phyloP scores from a whole-genome alignment of 768 basidiomycete species.

The Leccinellum luteum region DNA sequence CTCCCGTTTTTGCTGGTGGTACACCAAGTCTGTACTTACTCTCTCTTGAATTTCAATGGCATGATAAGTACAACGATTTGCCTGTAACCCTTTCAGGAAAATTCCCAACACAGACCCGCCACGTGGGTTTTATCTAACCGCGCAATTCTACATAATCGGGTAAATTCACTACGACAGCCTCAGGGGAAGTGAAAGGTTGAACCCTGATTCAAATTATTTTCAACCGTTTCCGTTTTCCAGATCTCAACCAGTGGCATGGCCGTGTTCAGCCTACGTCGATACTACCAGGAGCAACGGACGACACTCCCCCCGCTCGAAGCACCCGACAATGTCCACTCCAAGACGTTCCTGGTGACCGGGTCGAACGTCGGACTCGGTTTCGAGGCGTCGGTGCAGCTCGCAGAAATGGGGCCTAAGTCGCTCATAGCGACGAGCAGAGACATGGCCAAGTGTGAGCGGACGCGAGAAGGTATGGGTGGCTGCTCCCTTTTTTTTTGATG shows the following conservation, averaged over 20 bases:
- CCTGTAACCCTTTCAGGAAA: no score
- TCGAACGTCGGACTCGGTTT: constrained; percentile 42
- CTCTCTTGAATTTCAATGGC: no score
- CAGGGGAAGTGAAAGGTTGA: no score
- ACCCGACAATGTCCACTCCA: constrained; percentile 37
- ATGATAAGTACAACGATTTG: no score
- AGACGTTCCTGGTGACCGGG: constrained; percentile 46
- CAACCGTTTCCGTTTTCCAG: no score
- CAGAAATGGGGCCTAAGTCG: constrained; percentile 28
- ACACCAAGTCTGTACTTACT: no score
- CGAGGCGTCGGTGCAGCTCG: constrained; percentile 30
- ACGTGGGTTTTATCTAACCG: no score
- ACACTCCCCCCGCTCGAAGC: constrained; percentile 6
- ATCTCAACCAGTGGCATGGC: not conserved
- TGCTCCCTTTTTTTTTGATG: not conserved
- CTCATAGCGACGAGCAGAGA: constrained; percentile 35
- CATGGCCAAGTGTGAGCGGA: constrained; percentile 20
- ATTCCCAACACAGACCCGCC: no score
- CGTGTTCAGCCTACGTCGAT: not conserved
- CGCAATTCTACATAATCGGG: no score
- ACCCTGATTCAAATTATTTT: no score
- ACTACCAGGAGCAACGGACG: constrained; percentile 21
- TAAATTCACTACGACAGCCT: no score
- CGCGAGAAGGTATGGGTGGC: constrained; percentile 9
- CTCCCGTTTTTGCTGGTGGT: no score